Percentiles rank a stretch among this genome's conserved stretches.
These are phyloP conservation scores for Botryotinia convoluta DNA, from an alignment of 2,329 filamentous ascomycete genomes.

Conservation along the genomic window DNA sequence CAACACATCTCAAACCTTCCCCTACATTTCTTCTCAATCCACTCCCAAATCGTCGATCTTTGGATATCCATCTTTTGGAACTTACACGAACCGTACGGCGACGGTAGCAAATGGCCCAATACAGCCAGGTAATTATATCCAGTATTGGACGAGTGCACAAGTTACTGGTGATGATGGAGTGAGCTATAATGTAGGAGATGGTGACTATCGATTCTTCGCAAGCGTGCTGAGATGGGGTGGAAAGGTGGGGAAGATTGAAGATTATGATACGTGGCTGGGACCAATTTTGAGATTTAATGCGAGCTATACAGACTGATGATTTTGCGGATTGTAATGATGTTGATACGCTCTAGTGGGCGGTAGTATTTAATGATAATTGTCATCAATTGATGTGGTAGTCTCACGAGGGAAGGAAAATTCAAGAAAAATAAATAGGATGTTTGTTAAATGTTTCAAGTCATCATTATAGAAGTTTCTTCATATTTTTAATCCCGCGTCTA, in stretches of 20 bases:
- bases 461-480: background rate
- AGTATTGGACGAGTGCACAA: constrained; percentile 12
- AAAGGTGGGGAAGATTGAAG: background rate
- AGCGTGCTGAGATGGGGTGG: constrained; percentile 21
- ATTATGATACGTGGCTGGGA: constrained; percentile 20
- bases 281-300: constrained; percentile 20
- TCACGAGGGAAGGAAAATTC: background rate
- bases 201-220: constrained; percentile 18
- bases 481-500: background rate
- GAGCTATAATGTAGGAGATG: constrained; percentile 14
- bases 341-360: background rate
- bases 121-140: constrained; percentile 14
- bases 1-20: background rate
- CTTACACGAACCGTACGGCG: constrained; percentile 2
- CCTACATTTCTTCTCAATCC: constrained; percentile 2
- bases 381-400: background rate
- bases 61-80: constrained; percentile 17
- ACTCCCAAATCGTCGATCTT: constrained; percentile 4
- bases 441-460: background rate
- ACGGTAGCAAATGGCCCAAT: background rate
- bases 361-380: rapidly evolving
- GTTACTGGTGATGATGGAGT: constrained; percentile 1
- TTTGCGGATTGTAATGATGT: too few relatives aligned
- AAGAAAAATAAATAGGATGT: background rate
- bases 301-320: background rate